These are phyloP conservation scores for Anthracocystis panici-leucophaei DNA, from an alignment of 1,284 basidiomycete species.

Conservation along the genomic window DNA sequence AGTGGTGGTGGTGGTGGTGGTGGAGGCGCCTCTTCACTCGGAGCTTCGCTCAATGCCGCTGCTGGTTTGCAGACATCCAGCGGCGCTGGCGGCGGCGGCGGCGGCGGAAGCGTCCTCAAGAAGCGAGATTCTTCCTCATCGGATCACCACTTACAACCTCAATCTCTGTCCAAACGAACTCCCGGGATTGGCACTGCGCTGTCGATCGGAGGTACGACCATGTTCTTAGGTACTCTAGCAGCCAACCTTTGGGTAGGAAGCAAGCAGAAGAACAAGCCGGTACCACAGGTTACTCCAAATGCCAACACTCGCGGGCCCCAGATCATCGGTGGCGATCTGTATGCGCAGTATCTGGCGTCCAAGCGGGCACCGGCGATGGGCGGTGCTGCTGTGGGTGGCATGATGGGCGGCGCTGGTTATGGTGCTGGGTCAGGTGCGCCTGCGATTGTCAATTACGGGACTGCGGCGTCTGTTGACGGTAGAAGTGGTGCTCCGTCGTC, in stretches of 20 bases:
- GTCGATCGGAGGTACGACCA: constrained; percentile 23
- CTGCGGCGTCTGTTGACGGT: background rate
- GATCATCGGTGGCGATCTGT: constrained; percentile 35
- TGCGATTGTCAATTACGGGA: background rate
- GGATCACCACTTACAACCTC: background rate
- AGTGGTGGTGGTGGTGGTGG: background rate
- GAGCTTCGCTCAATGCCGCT: constrained; percentile 23
- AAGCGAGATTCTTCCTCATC: constrained; percentile 11
- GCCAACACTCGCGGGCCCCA: constrained; percentile 26
- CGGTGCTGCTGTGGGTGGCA: background rate
- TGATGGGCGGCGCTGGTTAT: background rate
- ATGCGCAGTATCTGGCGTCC: constrained; percentile 20
- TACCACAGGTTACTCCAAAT: constrained; percentile 32
- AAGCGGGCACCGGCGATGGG: constrained; percentile 9
- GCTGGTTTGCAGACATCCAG: constrained; percentile 18
- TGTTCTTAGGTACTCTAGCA: constrained; percentile 30
- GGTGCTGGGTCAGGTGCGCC: constrained; percentile 6
- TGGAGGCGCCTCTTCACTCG: background rate
- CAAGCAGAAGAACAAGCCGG: constrained; percentile 37
- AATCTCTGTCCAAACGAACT: constrained; percentile 25
- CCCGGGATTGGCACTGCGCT: constrained; percentile 16
- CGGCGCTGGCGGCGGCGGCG: background rate
- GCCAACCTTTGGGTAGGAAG: constrained; percentile 11
- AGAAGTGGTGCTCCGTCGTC: background rate
- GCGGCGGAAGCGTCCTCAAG: constrained; percentile 20